phyloP scores from a whole-genome alignment of 768 basidiomycete genomes.

The Rhodotorula kratochvilovae region DNA sequence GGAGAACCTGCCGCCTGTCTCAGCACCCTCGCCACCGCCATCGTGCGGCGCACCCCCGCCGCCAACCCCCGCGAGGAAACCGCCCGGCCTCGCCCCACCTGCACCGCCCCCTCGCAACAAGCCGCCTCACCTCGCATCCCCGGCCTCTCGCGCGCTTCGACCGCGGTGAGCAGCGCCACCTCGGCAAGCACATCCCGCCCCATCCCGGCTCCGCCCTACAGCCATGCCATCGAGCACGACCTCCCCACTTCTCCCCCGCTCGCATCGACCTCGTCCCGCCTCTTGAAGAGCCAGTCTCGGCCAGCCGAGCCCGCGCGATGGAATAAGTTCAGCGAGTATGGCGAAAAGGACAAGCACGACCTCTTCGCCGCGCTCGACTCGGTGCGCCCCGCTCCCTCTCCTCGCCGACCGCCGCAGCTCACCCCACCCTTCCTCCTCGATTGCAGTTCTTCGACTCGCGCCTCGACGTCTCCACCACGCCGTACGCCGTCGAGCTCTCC shows the following conservation, averaged over 20 bases:
- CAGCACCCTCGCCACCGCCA: too few species aligned
- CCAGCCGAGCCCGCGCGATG: too few species aligned
- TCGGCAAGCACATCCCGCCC: neutral
- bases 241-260: neutral
- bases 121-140: neutral
- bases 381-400: neutral
- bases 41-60: neutral
- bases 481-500: neutral
- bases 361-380: slow-evolving; percentile 24
- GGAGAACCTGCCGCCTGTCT: neutral
- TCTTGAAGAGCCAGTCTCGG: too few species aligned
- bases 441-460: neutral
- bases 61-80: neutral
- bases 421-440: neutral
- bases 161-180: too few species aligned
- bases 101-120: neutral
- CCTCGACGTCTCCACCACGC: neutral
- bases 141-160: neutral
- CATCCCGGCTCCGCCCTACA: neutral
- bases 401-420: neutral
- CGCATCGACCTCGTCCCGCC: too few species aligned
- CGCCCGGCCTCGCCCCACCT: neutral
- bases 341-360: slow-evolving; percentile 16
- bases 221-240: neutral
- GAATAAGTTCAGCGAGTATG: slow-evolving; percentile 26